Conservation (phyloP, 805 yeast genomes). For the Starmerella stellata region DNA sequence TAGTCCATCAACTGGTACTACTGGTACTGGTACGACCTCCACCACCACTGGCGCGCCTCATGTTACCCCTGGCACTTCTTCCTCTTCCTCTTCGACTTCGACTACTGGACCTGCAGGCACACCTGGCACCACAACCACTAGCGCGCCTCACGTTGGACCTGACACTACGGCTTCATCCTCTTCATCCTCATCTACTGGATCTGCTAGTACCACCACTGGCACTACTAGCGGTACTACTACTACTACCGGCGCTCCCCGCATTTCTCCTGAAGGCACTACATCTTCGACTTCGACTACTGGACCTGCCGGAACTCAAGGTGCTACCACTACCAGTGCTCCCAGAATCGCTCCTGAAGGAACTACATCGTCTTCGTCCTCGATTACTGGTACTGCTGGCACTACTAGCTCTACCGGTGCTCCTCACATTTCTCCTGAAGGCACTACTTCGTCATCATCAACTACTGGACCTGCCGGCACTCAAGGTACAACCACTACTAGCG, state of each 20-base stretch:
- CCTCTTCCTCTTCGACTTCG: not conserved
- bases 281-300: not conserved
- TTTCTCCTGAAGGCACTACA: not conserved
- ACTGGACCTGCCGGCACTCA: not conserved
- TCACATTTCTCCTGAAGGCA: not conserved
- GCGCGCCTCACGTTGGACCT: not conserved
- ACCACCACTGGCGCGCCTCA: not conserved
- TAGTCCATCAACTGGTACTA: too few relatives aligned
- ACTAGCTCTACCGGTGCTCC: not conserved
- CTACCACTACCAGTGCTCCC: too few relatives aligned
- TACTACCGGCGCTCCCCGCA: not conserved
- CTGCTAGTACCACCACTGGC: not conserved
- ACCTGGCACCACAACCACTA: not conserved
- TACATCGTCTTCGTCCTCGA: not conserved
- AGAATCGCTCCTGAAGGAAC: not conserved
- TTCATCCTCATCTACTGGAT: not conserved
- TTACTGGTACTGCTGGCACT: not conserved
- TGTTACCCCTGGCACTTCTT: not conserved
- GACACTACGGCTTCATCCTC: not conserved
- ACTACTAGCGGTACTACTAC: not conserved
- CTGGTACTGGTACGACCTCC: not conserved
- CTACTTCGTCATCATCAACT: not conserved
- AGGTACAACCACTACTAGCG: not conserved
- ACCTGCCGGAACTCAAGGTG: not conserved
- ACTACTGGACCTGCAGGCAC: not conserved